Base-by-base conservation (phyloP, 2,329 filamentous ascomycete genomes). In the Hypomyces perniciosus region DNA sequence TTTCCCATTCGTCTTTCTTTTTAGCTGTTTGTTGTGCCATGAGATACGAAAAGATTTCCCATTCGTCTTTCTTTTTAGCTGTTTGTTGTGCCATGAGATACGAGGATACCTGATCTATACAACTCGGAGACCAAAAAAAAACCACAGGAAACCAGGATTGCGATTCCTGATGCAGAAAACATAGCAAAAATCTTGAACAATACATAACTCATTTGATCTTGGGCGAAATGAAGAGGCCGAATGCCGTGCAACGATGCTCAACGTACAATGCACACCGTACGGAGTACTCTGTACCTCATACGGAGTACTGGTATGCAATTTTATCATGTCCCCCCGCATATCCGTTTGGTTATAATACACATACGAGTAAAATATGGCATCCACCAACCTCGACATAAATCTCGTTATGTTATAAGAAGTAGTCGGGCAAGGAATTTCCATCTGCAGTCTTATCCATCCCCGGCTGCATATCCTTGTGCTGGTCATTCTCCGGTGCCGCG, bases 401-500 rank as follows among this genome's bases (percentile, higher is more conserved):
- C 27, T 43, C 9, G 30, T 10, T 28, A 13, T 27, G 33, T 58
- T 73, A 88, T 68, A 89, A 74, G 69, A 89, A 89, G 67, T 86
- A 86, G 62, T 86, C 83, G 3, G 82, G 87, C 62, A 93, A 67
- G 65, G 77, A 73, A 48, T 72, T 83, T 2, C 77, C 78, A 55
- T 84, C 81, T 2, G 76, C 77, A n/a, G 72, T 65, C 70, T 90
- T 90, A 52, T 93, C 89, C 61, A 80, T 79, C 54, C 83, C 81
- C 54, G 85, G 81, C 68, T 93, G 89, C 62, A 87, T 79, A 65
- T 96, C 90, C 63, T 95, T 88, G 66, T 95, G 88, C 59, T 85
- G 73, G 66, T 97, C 92, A 63, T 99, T 96, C 69, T 99, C 93
- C 2, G 93, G 93, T 29, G 93, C 92, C 4, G 93, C 93, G 51